These are phyloP conservation scores for Martensiomyces pterosporus DNA, from an alignment of 192 early-diverging fungal genomes.

Conservation along the genomic window DNA sequence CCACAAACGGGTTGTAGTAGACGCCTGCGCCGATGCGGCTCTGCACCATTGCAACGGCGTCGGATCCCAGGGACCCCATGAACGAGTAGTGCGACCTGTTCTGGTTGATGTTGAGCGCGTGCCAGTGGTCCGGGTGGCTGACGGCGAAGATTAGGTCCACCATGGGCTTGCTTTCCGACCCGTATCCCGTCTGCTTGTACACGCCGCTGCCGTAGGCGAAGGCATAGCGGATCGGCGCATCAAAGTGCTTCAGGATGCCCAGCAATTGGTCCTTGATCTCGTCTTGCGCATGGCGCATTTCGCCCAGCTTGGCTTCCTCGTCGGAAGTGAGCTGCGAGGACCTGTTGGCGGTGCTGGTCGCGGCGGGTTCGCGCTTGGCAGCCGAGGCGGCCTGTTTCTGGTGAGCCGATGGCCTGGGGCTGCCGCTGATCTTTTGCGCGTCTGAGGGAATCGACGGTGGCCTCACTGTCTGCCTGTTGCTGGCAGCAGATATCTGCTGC, in stretches of 20 bases:
- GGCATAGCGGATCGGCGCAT: slow-evolving; percentile 56
- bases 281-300: slow-evolving; percentile 20
- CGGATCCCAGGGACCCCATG: slow-evolving; percentile 67
- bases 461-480: slow-evolving; percentile 23
- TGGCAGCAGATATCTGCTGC: not conserved
- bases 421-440: not conserved
- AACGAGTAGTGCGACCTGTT: slow-evolving; percentile 90
- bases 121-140: slow-evolving; percentile 94
- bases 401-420: no score
- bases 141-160: slow-evolving; percentile 96
- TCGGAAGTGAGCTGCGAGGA: slow-evolving; percentile 11
- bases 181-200: slow-evolving; percentile 83
- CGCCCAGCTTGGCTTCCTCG: slow-evolving; percentile 29
- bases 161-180: slow-evolving; percentile 63
- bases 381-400: no score
- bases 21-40: slow-evolving; percentile 85
- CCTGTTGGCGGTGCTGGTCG: slow-evolving; percentile 7
- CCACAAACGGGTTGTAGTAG: slow-evolving; percentile 93
- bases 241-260: slow-evolving; percentile 25
- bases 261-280: slow-evolving; percentile 16
- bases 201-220: slow-evolving; percentile 97
- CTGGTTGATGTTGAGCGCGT: slow-evolving; percentile 91
- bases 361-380: no score
- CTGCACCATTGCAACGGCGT: slow-evolving; percentile 69
- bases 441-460: slow-evolving; percentile 5